phyloP scores from a whole-genome alignment of 345 rosid genomes.

The Gossypium herbaceum region DNA sequence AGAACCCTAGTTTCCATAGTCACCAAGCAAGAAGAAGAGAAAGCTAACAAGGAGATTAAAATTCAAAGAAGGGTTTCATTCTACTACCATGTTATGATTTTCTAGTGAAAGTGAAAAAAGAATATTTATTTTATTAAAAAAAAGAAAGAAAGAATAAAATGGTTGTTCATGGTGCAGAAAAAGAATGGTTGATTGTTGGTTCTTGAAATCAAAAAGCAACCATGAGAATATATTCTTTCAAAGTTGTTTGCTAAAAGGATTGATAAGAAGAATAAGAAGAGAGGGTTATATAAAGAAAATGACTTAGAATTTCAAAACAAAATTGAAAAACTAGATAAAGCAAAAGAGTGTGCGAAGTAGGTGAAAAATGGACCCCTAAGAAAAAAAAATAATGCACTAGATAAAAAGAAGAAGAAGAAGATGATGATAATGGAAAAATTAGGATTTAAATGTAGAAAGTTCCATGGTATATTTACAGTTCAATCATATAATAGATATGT shows the following conservation, averaged over 20 bases:
- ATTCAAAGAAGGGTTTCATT: neutral
- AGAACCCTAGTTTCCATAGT: conserved; percentile 43
- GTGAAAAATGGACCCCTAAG: neutral
- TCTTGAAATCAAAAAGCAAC: conserved; percentile 9
- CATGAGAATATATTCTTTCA: conserved; percentile 12
- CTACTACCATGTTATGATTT: neutral
- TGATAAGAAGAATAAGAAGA: neutral
- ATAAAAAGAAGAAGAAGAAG: neutral
- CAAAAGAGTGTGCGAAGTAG: neutral
- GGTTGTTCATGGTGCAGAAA: conserved; percentile 5
- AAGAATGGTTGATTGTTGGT: conserved; percentile 13
- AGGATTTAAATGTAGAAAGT: neutral
- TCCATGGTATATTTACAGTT: neutral
- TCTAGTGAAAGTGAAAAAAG: neutral
- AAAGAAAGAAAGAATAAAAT: neutral
- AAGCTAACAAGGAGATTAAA: neutral
- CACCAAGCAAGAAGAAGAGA: neutral
- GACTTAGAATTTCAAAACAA: neutral
- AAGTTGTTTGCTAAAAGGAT: neutral
- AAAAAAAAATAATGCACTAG: neutral
- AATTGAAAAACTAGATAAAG: neutral
- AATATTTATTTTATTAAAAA: neutral
- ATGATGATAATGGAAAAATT: neutral
- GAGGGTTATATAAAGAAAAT: neutral
- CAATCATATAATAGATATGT: neutral